phyloP scores from a whole-genome alignment of 108 stramenopile species.

The Asterionellopsis glacialis region DNA sequence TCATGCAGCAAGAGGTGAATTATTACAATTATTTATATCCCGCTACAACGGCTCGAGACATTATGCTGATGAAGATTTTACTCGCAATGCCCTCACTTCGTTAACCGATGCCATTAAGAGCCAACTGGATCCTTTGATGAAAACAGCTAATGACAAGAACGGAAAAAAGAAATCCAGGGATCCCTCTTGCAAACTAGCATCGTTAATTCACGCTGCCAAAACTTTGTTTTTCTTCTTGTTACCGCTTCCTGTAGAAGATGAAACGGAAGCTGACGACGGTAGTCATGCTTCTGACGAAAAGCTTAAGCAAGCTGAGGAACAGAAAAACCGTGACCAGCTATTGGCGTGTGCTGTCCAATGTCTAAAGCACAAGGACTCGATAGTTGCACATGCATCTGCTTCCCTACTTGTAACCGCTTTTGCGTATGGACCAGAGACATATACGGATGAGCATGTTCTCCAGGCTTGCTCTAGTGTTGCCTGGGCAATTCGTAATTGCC shows the following conservation, averaged over 20 bases:
- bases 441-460: conserved; percentile 1
- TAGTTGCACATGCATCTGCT: conserved; percentile 24
- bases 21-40: conserved; percentile 24
- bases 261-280: conserved; percentile 3
- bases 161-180: conserved; percentile 7
- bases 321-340: conserved; percentile 22
- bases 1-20: conserved; percentile 30
- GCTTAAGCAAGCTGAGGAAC: conserved; percentile 13
- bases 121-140: conserved; percentile 24
- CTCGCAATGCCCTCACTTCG: conserved; percentile 21
- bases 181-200: conserved; percentile 28
- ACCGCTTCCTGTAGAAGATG: conserved; percentile 1
- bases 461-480: too few species aligned
- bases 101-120: conserved; percentile 38
- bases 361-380: conserved; percentile 24
- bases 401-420: conserved; percentile 23
- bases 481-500: background rate
- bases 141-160: conserved; percentile 14
- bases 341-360: conserved; percentile 39
- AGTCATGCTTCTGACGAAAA: background rate
- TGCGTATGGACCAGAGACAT: conserved; percentile 19
- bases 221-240: conserved; percentile 27
- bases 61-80: conserved; percentile 23
- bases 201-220: conserved; percentile 15
- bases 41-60: conserved; percentile 24